phyloP scores from a whole-genome alignment of 164 flowering plant genomes.

The Aristolochia californica region DNA sequence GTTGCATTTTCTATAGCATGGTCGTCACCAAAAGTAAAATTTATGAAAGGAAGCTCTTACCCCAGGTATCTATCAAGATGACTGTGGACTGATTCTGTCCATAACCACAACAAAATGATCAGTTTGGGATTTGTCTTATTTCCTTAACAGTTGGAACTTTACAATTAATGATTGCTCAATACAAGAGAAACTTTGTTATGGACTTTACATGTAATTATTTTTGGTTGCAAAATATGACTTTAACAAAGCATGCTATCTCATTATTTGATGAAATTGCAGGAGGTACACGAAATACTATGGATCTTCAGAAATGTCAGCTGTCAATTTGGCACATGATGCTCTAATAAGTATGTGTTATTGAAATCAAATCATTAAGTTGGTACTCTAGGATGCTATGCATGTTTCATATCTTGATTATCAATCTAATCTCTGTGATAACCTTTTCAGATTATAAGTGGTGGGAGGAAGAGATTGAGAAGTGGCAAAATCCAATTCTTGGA shows the following conservation, averaged over 20 bases:
- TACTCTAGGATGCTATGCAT: neutral
- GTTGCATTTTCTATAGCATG: slow-evolving; percentile 76
- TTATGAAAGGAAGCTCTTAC: slow-evolving; percentile 62
- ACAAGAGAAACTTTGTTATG: too few relatives aligned
- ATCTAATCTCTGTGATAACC: neutral
- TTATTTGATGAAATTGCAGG: slow-evolving; percentile 42
- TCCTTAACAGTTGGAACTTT: neutral
- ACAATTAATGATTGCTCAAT: neutral
- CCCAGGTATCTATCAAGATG: slow-evolving; percentile 36
- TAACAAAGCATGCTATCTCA: neutral
- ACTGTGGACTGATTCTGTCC: neutral
- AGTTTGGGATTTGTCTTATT: neutral
- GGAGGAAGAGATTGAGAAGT: slow-evolving; percentile 98
- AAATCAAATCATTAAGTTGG: too few relatives aligned
- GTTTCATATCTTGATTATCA: neutral
- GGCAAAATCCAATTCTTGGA: slow-evolving; percentile 84
- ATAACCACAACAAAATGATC: neutral
- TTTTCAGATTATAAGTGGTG: slow-evolving; percentile 76
- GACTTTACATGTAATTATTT: neutral
- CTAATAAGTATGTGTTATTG: slow-evolving; percentile 60
- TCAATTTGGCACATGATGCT: slow-evolving; percentile 74
- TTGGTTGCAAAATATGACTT: neutral
- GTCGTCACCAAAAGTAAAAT: slow-evolving; percentile 85
- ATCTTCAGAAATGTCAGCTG: slow-evolving; percentile 78
- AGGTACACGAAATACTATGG: slow-evolving; percentile 93